phyloP scores from a whole-genome alignment of 176 grass and related monocot genomes.

The Rhynchospora tenuis region DNA sequence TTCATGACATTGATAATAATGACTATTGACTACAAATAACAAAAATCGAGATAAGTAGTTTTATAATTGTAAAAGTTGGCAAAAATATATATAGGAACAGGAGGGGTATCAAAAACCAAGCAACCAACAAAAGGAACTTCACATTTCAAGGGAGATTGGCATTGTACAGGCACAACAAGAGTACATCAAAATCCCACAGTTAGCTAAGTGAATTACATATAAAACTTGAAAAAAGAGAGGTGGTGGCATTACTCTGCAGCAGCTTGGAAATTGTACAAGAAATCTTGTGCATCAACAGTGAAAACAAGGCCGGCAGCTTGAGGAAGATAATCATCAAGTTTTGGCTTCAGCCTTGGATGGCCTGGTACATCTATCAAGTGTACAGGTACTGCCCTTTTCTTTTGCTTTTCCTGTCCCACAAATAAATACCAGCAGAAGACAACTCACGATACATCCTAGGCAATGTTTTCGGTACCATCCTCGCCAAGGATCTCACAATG shows the following conservation, averaged over 20 bases:
- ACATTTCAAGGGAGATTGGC: not conserved
- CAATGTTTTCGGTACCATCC: not conserved
- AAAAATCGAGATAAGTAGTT: no score
- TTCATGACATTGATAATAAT: not conserved
- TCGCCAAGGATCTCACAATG: not conserved
- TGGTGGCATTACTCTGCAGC: slow-evolving; percentile 65
- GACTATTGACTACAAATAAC: no score
- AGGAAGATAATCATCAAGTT: slow-evolving; percentile 82
- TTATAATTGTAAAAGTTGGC: no score
- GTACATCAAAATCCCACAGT: not conserved
- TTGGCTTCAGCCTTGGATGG: slow-evolving; percentile 83
- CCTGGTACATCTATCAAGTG: slow-evolving; percentile 95
- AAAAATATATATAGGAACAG: not conserved
- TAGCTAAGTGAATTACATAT: not conserved
- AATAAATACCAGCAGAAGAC: not conserved
- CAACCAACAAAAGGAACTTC: slow-evolving; percentile 6
- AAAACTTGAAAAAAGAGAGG: not conserved
- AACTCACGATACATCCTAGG: not conserved
- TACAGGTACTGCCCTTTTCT: slow-evolving; percentile 62
- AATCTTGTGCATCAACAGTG: slow-evolving; percentile 83
- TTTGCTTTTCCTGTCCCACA: slow-evolving; percentile 36
- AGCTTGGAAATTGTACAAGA: slow-evolving; percentile 75
- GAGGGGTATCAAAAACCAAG: not conserved
- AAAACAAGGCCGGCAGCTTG: slow-evolving; percentile 71
- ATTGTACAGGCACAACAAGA: not conserved